phyloP scores from a whole-genome alignment of 2,329 filamentous ascomycete genomes.

The Blastomyces silverae region DNA sequence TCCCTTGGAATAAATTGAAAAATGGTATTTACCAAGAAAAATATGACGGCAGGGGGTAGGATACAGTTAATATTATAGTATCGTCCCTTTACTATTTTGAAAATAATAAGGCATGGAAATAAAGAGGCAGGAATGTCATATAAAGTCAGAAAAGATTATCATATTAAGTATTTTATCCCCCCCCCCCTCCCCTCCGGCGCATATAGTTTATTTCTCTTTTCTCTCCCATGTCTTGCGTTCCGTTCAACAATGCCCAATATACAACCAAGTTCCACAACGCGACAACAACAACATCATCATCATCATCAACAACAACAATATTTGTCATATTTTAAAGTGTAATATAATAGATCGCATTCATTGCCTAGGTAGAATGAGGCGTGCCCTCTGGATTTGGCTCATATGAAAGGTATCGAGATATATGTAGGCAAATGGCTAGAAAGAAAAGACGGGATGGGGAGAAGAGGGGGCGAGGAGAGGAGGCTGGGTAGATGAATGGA shows the following conservation, averaged over 20 bases:
- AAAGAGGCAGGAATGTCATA: background rate
- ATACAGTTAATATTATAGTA: too few species aligned
- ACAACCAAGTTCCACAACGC: background rate
- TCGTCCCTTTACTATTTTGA: too few species aligned
- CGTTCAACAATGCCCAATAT: background rate
- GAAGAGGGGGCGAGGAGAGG: background rate
- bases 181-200: background rate
- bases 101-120: background rate
- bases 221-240: background rate
- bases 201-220: background rate
- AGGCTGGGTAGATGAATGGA: background rate
- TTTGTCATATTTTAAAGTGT: background rate
- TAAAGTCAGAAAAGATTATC: background rate
- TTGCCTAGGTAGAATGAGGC: background rate
- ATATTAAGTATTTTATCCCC: background rate
- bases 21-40: too few species aligned
- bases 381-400: background rate
- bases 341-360: background rate
- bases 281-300: background rate
- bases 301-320: background rate
- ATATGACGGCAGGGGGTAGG: too few species aligned
- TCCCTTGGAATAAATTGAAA: too few species aligned
- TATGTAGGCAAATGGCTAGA: background rate
- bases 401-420: slow-evolving; percentile 2
- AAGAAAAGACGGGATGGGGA: background rate